A percentile compares a stretch with the other conserved stretches of the same genome.
phyloP scores from a whole-genome alignment of 768 basidiomycete genomes.

The Thelephora aurantiotincta region DNA sequence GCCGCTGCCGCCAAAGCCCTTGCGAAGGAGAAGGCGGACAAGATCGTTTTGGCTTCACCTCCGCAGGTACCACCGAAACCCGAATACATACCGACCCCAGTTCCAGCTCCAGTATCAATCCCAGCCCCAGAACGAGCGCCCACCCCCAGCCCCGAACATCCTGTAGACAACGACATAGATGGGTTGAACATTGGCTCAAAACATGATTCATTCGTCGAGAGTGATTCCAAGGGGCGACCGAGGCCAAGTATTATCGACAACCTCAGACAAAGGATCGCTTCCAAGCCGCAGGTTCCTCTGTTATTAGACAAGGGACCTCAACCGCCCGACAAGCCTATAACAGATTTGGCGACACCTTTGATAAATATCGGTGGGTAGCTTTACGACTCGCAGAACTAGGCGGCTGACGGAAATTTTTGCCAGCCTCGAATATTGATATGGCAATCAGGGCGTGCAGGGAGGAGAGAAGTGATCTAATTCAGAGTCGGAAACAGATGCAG shows the following conservation, averaged over 20 bases:
- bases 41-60: constrained; percentile 13
- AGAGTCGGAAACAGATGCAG: constrained; percentile 55
- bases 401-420: background rate
- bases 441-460: constrained; percentile 61
- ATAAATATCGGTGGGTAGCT: constrained; percentile 25
- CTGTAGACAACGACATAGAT: no score
- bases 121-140: no score
- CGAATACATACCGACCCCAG: background rate
- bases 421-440: constrained; percentile 53
- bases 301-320: no score
- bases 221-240: no score
- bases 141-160: no score
- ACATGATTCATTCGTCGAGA: no score
- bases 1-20: constrained; percentile 36
- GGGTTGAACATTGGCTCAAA: no score
- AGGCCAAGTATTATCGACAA: no score
- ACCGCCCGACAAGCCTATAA: no score
- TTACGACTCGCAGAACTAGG: no score
- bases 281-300: no score
- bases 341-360: constrained; percentile 14
- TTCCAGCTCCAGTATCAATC: background rate
- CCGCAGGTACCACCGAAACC: background rate
- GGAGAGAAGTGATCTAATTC: constrained; percentile 47
- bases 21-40: constrained; percentile 23
- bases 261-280: no score